Conservation (phyloP, 1,139 yeast species). For the Hemisphaericaspora xylofermentans region DNA sequence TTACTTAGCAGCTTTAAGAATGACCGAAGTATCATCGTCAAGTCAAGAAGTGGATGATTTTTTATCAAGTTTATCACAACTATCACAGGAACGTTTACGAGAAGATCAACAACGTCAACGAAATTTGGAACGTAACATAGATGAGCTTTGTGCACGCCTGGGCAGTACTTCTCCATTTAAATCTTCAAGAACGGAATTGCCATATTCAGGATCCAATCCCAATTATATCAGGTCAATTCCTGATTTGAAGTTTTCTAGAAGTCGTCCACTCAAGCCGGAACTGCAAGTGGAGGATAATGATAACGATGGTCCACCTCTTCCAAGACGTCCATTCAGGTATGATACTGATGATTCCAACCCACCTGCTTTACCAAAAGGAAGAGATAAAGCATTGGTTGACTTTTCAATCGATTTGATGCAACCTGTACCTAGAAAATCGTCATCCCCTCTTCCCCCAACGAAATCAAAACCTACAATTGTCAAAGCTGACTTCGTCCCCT, state of each 20-base stretch:
- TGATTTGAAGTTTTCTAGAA: slow-evolving; percentile 23
- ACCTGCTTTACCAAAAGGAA: slow-evolving; percentile 17
- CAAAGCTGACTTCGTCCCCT: neutral
- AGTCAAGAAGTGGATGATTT: slow-evolving; percentile 34
- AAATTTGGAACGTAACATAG: slow-evolving; percentile 29
- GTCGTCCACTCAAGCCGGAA: slow-evolving; percentile 1
- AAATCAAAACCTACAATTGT: neutral
- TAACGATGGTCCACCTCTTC: slow-evolving; percentile 11
- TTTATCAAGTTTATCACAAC: slow-evolving; percentile 31
- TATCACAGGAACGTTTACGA: slow-evolving; percentile 31
- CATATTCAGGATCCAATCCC: slow-evolving; percentile 5
- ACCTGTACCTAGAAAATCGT: slow-evolving; percentile 20
- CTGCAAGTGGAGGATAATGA: slow-evolving; percentile 9
- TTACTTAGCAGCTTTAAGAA: slow-evolving; percentile 4
- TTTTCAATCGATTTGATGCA: slow-evolving; percentile 21
- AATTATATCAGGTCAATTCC: slow-evolving; percentile 14
- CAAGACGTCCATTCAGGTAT: slow-evolving; percentile 15
- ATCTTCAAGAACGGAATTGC: slow-evolving; percentile 3
- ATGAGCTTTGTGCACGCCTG: slow-evolving; percentile 31
- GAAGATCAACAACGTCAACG: slow-evolving; percentile 37
- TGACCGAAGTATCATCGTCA: slow-evolving; percentile 28
- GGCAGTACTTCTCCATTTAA: slow-evolving; percentile 23
- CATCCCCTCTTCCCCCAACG: slow-evolving; percentile 5
- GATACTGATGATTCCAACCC: slow-evolving; percentile 9
- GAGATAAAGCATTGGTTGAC: slow-evolving; percentile 6